phyloP scores from a whole-genome alignment of 2,329 filamentous ascomycete genomes.

The Dryadomyces sulphureus region DNA sequence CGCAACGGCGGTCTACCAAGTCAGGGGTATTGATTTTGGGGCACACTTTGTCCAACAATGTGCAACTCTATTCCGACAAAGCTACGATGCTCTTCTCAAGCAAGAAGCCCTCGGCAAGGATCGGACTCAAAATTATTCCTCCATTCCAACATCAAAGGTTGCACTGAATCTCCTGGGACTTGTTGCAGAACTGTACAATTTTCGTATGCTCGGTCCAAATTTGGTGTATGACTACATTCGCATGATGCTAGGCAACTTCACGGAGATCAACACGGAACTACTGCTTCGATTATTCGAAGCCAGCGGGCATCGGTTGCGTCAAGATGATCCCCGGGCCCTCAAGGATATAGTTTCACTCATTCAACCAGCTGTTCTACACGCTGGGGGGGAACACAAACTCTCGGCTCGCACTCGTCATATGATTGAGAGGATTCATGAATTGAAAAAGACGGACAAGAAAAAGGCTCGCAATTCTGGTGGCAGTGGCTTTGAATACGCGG shows the following conservation, averaged over 20 bases:
- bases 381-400: constrained; percentile 49
- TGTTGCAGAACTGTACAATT: constrained; percentile 78
- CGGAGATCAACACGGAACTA: constrained; percentile 77
- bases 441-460: constrained; percentile 89
- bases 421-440: constrained; percentile 87
- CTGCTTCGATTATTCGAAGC: constrained; percentile 71
- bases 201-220: constrained; percentile 70
- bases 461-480: constrained; percentile 32
- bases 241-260: constrained; percentile 57
- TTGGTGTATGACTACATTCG: constrained; percentile 87
- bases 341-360: constrained; percentile 79
- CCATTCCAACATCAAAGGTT: constrained; percentile 33
- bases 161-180: constrained; percentile 68
- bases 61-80: constrained; percentile 46
- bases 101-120: constrained; percentile 14
- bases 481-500: constrained; percentile 63
- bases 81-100: constrained; percentile 35
- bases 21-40: constrained; percentile 78
- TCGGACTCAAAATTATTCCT: constrained; percentile 9
- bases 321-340: constrained; percentile 75
- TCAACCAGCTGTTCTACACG: constrained; percentile 53
- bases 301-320: constrained; percentile 67
- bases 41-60: constrained; percentile 59
- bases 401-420: constrained; percentile 91
- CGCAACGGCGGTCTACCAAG: constrained; percentile 72